Percentiles rank a stretch among this genome's conserved stretches.
Evolutionary conservation across 176 grass and related monocot genomes (phyloP).

Genomic region (Musa beccarii): DNA sequence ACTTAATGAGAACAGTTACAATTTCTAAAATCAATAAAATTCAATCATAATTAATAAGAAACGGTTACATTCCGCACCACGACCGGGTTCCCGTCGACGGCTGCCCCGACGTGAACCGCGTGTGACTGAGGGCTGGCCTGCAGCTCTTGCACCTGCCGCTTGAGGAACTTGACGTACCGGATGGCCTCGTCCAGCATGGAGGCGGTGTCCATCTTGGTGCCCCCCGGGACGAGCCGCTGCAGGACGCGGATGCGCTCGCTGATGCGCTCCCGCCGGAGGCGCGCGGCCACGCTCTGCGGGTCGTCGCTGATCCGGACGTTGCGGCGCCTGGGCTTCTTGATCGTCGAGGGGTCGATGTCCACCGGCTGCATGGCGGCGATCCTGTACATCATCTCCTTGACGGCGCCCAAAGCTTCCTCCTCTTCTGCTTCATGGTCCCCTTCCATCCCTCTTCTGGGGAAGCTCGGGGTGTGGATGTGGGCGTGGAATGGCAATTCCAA

Average conservation of each 20-base stretch:
- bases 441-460: neutral
- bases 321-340: neutral
- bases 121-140: neutral
- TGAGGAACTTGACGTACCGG: slow-evolving; percentile 16
- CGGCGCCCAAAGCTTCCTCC: neutral
- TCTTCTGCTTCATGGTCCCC: neutral
- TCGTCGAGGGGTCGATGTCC: slow-evolving; percentile 5
- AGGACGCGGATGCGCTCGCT: slow-evolving; percentile 10
- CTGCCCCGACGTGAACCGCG: neutral
- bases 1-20: no score
- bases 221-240: slow-evolving; percentile 6
- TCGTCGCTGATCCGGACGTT: slow-evolving; percentile 13
- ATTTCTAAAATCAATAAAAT: no score
- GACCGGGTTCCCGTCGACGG: neutral
- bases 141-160: neutral
- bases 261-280: slow-evolving; percentile 7
- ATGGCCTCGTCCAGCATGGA: slow-evolving; percentile 10
- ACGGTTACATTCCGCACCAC: no score
- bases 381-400: slow-evolving; percentile 14
- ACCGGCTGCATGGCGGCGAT: slow-evolving; percentile 7
- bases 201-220: slow-evolving; percentile 15
- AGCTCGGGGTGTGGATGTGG: neutral
- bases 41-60: no score
- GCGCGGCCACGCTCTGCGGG: slow-evolving; percentile 1
- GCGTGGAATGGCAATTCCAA: neutral